These are phyloP conservation scores for Colletotrichum falcatum DNA, from an alignment of 2,329 filamentous ascomycete genomes.

Conservation along the genomic window DNA sequence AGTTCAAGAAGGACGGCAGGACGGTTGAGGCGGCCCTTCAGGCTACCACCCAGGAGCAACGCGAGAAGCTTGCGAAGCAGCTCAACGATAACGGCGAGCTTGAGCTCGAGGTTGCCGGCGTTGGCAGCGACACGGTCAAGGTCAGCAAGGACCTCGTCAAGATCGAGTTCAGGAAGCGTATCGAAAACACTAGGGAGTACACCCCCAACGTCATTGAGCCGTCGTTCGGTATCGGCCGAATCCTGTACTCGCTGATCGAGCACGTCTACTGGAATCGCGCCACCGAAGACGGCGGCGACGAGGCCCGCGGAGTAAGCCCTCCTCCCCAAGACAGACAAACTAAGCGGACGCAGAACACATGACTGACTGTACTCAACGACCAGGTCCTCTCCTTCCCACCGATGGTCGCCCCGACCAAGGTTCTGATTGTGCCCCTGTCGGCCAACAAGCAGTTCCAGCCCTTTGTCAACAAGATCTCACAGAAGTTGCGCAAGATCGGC, in stretches of 20 bases:
- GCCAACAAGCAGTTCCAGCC: slow-evolving; percentile 84
- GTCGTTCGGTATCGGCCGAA: slow-evolving; percentile 96
- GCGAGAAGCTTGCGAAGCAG: slow-evolving; percentile 81
- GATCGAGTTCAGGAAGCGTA: slow-evolving; percentile 85
- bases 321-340: background rate
- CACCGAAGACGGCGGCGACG: slow-evolving; percentile 74
- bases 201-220: slow-evolving; percentile 97
- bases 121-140: slow-evolving; percentile 79
- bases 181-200: slow-evolving; percentile 89
- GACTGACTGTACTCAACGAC: background rate
- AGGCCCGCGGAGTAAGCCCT: slow-evolving; percentile 82
- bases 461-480: slow-evolving; percentile 77
- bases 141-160: slow-evolving; percentile 82
- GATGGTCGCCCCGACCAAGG: slow-evolving; percentile 91
- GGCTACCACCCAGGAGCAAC: slow-evolving; percentile 81
- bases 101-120: slow-evolving; percentile 76
- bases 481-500: slow-evolving; percentile 79
- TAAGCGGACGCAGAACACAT: slow-evolving; percentile 41
- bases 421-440: slow-evolving; percentile 90
- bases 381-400: slow-evolving; percentile 67
- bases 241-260: slow-evolving; percentile 92
- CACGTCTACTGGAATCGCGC: slow-evolving; percentile 93
- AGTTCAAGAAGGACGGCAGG: slow-evolving; percentile 95
- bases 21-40: slow-evolving; percentile 83
- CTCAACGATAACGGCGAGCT: slow-evolving; percentile 81